These are phyloP conservation scores for Elymus sibiricus DNA, from an alignment of 176 grass and related monocot genomes.

Conservation along the genomic window DNA sequence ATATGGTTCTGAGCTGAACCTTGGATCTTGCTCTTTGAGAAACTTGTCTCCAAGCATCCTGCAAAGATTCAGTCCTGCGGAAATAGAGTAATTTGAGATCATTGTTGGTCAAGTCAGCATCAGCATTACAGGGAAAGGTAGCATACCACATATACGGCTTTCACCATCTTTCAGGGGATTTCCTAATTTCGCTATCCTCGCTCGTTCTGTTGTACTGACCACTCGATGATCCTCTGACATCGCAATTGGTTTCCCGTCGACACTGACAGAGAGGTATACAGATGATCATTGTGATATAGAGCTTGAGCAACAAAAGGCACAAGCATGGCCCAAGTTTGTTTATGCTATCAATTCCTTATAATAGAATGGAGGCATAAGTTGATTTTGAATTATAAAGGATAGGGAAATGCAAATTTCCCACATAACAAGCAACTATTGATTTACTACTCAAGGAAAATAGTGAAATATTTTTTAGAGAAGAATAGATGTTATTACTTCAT, in stretches of 20 bases:
- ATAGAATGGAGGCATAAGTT: conserved; percentile 1
- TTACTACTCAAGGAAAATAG: background rate
- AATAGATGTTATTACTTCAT: conserved; percentile 47
- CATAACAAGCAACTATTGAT: background rate
- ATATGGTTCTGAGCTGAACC: conserved; percentile 74
- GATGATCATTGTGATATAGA: background rate
- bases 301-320: background rate
- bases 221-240: conserved; percentile 79
- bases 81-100: conserved; percentile 17
- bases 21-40: conserved; percentile 65
- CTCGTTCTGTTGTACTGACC: conserved; percentile 43
- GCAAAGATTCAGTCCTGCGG: conserved; percentile 63
- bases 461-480: background rate
- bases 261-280: conserved; percentile 40
- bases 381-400: conserved; percentile 8
- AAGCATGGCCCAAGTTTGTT: background rate
- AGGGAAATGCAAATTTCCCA: background rate
- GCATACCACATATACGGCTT: conserved; percentile 62
- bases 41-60: conserved; percentile 80
- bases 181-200: conserved; percentile 48
- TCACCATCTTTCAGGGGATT: conserved; percentile 66
- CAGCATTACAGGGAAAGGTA: background rate
- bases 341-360: background rate
- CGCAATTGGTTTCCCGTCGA: conserved; percentile 40
- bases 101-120: background rate